phyloP scores from a whole-genome alignment of 2,329 filamentous ascomycete species.

The Beauveria rudraprayagi region DNA sequence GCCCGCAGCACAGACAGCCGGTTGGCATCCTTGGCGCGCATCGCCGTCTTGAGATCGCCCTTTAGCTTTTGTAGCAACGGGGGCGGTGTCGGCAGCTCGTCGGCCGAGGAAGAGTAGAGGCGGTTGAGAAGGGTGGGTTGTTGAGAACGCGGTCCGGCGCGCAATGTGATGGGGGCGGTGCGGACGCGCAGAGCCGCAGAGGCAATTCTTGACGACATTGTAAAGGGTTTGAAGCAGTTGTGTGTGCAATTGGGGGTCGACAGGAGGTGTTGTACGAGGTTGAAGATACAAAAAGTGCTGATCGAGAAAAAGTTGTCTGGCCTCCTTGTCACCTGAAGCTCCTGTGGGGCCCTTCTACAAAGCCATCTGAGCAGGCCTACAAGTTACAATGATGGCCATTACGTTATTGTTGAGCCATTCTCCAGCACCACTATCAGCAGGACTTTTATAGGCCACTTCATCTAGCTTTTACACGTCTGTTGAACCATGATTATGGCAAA shows the following conservation, averaged over 20 bases:
- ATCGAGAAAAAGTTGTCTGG: not conserved
- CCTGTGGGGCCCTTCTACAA: not conserved
- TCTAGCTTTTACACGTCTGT: too few relatives aligned
- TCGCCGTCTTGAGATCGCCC: slow-evolving; percentile 55
- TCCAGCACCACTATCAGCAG: too few relatives aligned
- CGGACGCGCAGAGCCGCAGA: not conserved
- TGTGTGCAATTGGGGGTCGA: not conserved
- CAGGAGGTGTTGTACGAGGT: not conserved
- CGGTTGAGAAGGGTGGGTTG: not conserved
- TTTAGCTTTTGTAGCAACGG: slow-evolving; percentile 47
- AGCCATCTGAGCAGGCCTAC: too few relatives aligned
- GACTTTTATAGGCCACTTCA: too few relatives aligned
- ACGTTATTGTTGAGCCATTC: too few relatives aligned
- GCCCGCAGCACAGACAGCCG: slow-evolving; percentile 61
- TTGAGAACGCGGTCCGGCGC: not conserved
- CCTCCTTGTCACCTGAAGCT: not conserved
- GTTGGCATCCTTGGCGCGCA: slow-evolving; percentile 55
- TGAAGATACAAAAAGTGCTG: not conserved
- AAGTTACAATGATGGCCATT: too few relatives aligned
- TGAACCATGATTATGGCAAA: too few relatives aligned
- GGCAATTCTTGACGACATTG: slow-evolving; percentile 2
- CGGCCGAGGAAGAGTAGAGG: not conserved
- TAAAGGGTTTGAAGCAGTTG: too few relatives aligned
- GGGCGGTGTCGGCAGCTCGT: slow-evolving; percentile 23
- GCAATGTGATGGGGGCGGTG: not conserved